Conservation (phyloP, 441 rosid genomes). For the Manihot esculenta region DNA sequence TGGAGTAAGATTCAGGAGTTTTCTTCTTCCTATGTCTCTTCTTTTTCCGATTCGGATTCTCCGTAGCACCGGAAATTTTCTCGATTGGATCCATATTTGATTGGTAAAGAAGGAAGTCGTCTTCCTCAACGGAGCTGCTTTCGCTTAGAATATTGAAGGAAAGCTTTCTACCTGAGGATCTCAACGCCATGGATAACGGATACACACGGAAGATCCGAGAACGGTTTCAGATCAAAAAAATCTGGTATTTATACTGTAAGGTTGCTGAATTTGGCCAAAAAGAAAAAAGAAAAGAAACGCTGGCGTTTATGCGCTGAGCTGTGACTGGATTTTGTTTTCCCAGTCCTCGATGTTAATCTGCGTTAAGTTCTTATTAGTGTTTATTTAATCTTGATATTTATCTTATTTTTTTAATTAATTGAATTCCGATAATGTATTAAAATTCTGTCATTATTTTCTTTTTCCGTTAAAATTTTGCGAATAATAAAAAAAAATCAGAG, state of each 20-base stretch:
- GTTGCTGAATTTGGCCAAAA: not conserved
- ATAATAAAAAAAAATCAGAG: too few relatives aligned
- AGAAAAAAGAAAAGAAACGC: not conserved
- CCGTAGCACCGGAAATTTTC: not conserved
- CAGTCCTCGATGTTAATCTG: not conserved
- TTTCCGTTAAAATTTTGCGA: too few relatives aligned
- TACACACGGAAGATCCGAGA: not conserved
- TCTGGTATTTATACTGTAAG: not conserved
- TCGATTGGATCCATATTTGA: conserved; percentile 45
- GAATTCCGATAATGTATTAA: too few relatives aligned
- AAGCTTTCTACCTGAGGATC: conserved; percentile 45
- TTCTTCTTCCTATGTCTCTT: conserved; percentile 50
- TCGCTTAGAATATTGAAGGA: conserved; percentile 63
- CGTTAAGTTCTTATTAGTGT: too few relatives aligned
- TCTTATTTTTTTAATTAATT: too few relatives aligned
- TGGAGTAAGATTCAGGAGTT: conserved; percentile 20
- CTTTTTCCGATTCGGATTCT: conserved; percentile 33
- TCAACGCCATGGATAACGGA: conserved; percentile 41
- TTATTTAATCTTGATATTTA: too few relatives aligned
- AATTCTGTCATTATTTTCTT: too few relatives aligned
- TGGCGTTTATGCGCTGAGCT: not conserved
- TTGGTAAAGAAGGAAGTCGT: conserved; percentile 24
- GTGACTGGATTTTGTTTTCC: not conserved
- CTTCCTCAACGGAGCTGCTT: conserved; percentile 31
- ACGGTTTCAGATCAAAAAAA: not conserved